Evolutionary conservation across 2,329 filamentous ascomycete genomes (phyloP).

Genomic region (Remersonia thermophila): DNA sequence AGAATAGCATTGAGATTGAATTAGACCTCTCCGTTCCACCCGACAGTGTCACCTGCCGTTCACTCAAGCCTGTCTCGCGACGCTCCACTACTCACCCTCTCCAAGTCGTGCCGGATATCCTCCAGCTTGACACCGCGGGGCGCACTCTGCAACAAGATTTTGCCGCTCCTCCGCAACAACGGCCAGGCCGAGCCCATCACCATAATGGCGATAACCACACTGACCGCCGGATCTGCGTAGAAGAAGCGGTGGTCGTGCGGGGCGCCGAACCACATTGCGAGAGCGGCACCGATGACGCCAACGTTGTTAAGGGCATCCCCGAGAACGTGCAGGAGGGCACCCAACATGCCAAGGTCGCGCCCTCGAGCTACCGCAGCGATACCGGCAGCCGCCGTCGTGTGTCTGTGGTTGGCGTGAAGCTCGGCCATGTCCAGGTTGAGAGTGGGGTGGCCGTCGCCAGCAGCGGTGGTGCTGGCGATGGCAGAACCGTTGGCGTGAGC

Average conservation of each 20-base stretch:
- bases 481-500: not conserved
- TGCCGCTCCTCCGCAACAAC: constrained; percentile 48
- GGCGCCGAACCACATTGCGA: constrained; percentile 54
- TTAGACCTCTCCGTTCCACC: no score
- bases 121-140: constrained; percentile 46
- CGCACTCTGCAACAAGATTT: constrained; percentile 55
- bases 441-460: no score
- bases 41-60: no score
- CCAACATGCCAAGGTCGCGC: constrained; percentile 58
- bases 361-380: constrained; percentile 19
- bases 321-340: constrained; percentile 57
- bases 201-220: constrained; percentile 60
- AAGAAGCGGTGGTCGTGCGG: constrained; percentile 38
- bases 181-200: constrained; percentile 54
- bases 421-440: constrained; percentile 10
- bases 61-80: no score
- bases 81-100: constrained; percentile 43
- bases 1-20: no score
- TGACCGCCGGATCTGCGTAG: constrained; percentile 60
- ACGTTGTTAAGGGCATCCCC: constrained; percentile 67
- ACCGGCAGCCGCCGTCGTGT: constrained; percentile 15
- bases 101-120: constrained; percentile 57
- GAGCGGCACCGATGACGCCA: constrained; percentile 57
- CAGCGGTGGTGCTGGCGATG: constrained; percentile 27
- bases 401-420: constrained; percentile 38